Evolutionary conservation across 805 yeast genomes (phyloP).

Genomic region (Candida rishiriensis): DNA sequence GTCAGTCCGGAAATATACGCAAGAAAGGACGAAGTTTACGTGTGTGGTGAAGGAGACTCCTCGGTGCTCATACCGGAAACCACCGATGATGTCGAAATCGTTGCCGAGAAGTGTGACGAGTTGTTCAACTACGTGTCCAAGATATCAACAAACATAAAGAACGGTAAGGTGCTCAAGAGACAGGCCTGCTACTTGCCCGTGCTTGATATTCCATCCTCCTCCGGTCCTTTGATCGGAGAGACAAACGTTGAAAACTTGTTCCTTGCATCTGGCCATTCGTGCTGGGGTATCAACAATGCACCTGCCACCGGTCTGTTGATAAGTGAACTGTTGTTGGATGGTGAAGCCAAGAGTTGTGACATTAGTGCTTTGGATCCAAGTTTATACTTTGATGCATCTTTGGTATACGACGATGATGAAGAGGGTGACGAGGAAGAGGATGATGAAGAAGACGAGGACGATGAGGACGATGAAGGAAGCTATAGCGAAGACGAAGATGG

Average conservation of each 20-base stretch:
- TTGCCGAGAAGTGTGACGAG: constrained; percentile 82
- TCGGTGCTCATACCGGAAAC: constrained; percentile 89
- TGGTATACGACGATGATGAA: constrained; percentile 31
- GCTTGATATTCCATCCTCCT: constrained; percentile 82
- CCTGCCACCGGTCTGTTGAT: constrained; percentile 94
- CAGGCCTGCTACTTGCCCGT: constrained; percentile 98
- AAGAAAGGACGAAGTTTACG: constrained; percentile 90
- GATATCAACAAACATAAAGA: constrained; percentile 61
- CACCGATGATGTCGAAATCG: constrained; percentile 88
- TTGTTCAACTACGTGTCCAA: constrained; percentile 77
- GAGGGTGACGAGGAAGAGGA: constrained; percentile 26
- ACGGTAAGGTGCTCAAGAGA: constrained; percentile 71
- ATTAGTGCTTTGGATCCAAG: constrained; percentile 82
- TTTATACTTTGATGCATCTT: constrained; percentile 72
- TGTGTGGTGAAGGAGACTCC: constrained; percentile 96
- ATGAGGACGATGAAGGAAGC: constrained; percentile 17
- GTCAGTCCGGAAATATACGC: constrained; percentile 95
- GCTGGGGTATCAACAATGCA: constrained; percentile 98
- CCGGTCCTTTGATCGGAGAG: constrained; percentile 93
- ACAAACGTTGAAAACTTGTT: constrained; percentile 78
- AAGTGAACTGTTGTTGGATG: constrained; percentile 84
- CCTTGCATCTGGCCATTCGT: constrained; percentile 90
- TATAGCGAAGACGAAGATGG: constrained; percentile 15
- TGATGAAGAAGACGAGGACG: constrained; percentile 19
- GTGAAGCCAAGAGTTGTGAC: constrained; percentile 72